Evolutionary conservation across 495 filamentous ascomycete genomes (phyloP), one percentile per base, ranked within the genome.

Genomic region (Neurospora sublineolata): DNA sequence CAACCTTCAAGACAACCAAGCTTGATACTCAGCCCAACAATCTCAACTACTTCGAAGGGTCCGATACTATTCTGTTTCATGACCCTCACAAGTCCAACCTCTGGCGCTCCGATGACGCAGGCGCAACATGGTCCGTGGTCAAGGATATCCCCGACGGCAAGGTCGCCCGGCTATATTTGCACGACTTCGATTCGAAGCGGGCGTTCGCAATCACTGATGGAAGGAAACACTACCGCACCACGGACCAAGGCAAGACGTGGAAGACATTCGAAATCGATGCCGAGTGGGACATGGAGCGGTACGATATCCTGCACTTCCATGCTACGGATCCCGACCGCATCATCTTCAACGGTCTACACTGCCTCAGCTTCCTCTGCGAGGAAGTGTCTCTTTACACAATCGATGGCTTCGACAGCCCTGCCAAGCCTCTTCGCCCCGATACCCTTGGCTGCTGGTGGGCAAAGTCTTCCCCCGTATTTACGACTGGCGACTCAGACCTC

Each of bases 21-120:
- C 90, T 97, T 80, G 84, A 91, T 58, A 80, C 86, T 72, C 73
- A 81, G 72, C 92, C 92, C 2, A 70, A 69, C 64, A 86, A 87
- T 76, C 83, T 97, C 68, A 79, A 91, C 82, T 99, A 96, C 81
- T 97, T 99, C 76, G 87, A 93, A 71, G 91, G 92, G 76, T 92
- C 92, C 37, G 90, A 97, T 77, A 89, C 91, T 67, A 81, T 94
- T 69, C 80, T 95, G 36, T 86, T 91, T 73, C 87, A 86, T 73
- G 90, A 92, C 76, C 44, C 74, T 2, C 75, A 79, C 7, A 80
- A 82, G 11, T 83, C 85, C 40, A 87, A 86, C 46, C 82, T 94
- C 30, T 89, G 88, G 71, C 87, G 90, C 60, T 96, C 94, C 42
- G 84, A 85, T 64, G 89, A 97, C 81, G 92, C 90, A 6, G 95